phyloP scores from a whole-genome alignment of 495 filamentous ascomycete species.

The Podospora sp. region DNA sequence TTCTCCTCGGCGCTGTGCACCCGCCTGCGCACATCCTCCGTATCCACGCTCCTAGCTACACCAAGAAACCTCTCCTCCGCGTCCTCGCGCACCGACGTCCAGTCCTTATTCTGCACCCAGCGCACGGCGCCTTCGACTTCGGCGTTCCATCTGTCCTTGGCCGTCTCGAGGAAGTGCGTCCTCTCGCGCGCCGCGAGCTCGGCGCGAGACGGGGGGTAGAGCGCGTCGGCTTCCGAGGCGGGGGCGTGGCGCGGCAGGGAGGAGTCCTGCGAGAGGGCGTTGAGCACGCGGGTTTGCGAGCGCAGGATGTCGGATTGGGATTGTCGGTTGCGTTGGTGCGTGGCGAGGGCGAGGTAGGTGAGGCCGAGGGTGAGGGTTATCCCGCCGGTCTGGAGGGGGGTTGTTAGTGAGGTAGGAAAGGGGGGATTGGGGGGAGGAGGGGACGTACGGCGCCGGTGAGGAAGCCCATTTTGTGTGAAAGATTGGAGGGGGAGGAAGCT shows the following conservation, averaged over 20 bases:
- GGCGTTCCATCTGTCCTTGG: slow-evolving; percentile 80
- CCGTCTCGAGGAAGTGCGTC: slow-evolving; percentile 59
- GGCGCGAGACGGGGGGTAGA: slow-evolving; percentile 40
- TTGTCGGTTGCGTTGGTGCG: slow-evolving; percentile 72
- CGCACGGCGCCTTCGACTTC: slow-evolving; percentile 70
- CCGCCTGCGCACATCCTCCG: slow-evolving; percentile 31
- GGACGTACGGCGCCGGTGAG: slow-evolving; percentile 75
- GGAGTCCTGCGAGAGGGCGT: slow-evolving; percentile 45
- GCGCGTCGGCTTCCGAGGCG: slow-evolving; percentile 43
- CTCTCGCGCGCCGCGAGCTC: slow-evolving; percentile 48
- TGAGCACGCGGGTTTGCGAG: slow-evolving; percentile 65
- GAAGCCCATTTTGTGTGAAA: slow-evolving; percentile 34
- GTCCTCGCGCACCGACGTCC: slow-evolving; percentile 59
- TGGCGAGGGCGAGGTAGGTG: slow-evolving; percentile 76
- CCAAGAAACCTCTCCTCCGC: slow-evolving; percentile 42
- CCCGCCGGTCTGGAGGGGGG: slow-evolving; percentile 67
- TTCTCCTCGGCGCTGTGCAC: slow-evolving; percentile 25
- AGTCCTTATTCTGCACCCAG: slow-evolving; percentile 68
- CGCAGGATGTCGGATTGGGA: slow-evolving; percentile 71
- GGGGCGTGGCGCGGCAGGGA: slow-evolving; percentile 35
- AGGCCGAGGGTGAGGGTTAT: slow-evolving; percentile 80
- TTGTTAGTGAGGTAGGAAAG: slow-evolving; percentile 23
- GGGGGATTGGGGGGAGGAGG: slow-evolving; percentile 18
- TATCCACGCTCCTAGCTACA: slow-evolving; percentile 11
- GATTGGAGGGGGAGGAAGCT: not conserved